Conservation (phyloP, 495 filamentous ascomycete genomes). For the Penicillium riverlandense region DNA sequence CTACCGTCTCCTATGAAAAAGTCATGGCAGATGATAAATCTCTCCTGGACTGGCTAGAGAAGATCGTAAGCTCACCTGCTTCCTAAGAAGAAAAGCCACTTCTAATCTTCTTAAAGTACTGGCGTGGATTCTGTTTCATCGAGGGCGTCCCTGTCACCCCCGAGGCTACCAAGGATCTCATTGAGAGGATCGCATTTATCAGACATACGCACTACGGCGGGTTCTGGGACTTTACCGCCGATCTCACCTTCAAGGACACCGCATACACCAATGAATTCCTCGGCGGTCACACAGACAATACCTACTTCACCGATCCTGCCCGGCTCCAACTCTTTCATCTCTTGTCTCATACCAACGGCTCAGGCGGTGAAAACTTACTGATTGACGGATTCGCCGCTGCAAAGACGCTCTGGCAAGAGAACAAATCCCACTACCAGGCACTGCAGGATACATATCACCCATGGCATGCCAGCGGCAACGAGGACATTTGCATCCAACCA, state of each 20-base stretch:
- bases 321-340: constrained; percentile 88
- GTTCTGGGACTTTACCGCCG: constrained; percentile 91
- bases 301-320: constrained; percentile 86
- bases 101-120: constrained; percentile 30
- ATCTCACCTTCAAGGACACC: constrained; percentile 80
- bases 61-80: constrained; percentile 48
- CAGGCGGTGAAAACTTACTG: constrained; percentile 65
- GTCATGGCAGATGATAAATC: constrained; percentile 53
- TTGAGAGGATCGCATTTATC: constrained; percentile 78
- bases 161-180: constrained; percentile 57
- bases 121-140: constrained; percentile 66
- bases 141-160: constrained; percentile 58
- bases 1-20: constrained; percentile 47
- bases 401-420: constrained; percentile 37
- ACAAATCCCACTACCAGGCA: constrained; percentile 40
- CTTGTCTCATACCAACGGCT: constrained; percentile 61
- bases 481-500: constrained; percentile 70
- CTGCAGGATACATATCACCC: constrained; percentile 49
- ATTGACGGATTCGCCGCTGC: constrained; percentile 81
- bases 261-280: constrained; percentile 83
- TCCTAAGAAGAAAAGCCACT: not conserved
- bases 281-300: constrained; percentile 80
- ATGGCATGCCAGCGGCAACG: constrained; percentile 79
- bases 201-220: constrained; percentile 87
- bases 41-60: constrained; percentile 46